Percentiles rank a stretch among this genome's conserved stretches.
Evolutionary conservation across 2,329 filamentous ascomycete species (phyloP).

Genomic region (Colletotrichum gloeosporioides): DNA sequence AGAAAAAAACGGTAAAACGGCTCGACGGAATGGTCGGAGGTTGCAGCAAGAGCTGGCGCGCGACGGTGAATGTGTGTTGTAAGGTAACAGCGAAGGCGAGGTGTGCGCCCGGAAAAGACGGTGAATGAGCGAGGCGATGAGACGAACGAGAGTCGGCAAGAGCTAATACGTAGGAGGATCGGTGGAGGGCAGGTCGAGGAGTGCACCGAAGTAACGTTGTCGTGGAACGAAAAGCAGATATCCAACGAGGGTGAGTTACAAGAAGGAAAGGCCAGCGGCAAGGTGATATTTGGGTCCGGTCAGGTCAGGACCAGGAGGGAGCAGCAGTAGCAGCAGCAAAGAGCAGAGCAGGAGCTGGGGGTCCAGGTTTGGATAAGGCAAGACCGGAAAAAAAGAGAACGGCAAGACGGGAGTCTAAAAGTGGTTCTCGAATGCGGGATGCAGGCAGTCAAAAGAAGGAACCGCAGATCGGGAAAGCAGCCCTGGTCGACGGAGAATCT

Average conservation of each 20-base stretch:
- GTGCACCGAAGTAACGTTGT: constrained; percentile 1
- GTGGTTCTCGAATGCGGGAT: constrained; percentile 1
- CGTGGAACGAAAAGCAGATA: background rate
- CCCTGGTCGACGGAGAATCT: background rate
- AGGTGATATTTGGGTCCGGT: background rate
- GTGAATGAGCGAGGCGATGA: background rate
- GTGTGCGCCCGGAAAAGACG: background rate
- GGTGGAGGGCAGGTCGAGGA: background rate
- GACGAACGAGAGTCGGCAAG: background rate
- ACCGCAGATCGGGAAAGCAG: background rate
- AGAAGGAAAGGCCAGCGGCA: background rate
- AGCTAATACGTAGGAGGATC: background rate
- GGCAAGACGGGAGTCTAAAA: background rate
- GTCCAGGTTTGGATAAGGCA: background rate
- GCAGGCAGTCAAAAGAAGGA: background rate
- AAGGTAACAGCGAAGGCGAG: background rate
- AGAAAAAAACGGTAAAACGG: background rate
- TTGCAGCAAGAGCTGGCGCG: background rate
- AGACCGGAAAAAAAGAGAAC: background rate
- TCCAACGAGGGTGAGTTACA: background rate
- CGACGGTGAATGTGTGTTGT: background rate
- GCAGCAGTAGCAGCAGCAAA: background rate
- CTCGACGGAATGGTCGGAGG: background rate
- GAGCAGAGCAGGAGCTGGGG: background rate
- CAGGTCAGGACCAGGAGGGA: background rate